Evolutionary conservation across 1,139 yeast species (phyloP).

Genomic region (Saccharomyces hybrid): DNA sequence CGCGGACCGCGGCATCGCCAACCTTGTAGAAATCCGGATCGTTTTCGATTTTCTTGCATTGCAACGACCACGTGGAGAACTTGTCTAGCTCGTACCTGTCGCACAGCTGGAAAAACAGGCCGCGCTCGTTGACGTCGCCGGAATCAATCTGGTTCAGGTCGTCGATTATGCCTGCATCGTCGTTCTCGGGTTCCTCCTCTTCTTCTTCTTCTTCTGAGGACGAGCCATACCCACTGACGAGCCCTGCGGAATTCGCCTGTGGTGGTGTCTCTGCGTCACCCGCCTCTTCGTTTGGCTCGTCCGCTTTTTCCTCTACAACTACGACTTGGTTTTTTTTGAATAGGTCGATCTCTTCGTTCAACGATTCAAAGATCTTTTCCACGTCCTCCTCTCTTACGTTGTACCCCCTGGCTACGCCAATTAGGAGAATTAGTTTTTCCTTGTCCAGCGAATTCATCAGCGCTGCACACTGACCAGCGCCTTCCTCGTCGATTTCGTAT

Average conservation of each 20-base stretch:
- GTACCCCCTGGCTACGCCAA: conserved; percentile 44
- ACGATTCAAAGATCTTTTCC: conserved; percentile 21
- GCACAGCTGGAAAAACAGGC: conserved; percentile 14
- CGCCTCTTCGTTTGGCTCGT: conserved; percentile 1
- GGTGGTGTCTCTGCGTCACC: neutral
- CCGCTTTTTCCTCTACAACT: conserved; percentile 1
- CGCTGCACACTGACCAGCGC: conserved; percentile 30
- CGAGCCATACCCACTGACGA: neutral
- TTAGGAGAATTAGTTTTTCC: conserved; percentile 33
- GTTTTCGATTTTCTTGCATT: conserved; percentile 16
- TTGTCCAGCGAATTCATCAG: conserved; percentile 32
- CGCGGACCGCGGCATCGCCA: conserved; percentile 16
- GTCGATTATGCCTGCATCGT: conserved; percentile 1
- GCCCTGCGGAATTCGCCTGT: neutral
- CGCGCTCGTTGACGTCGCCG: neutral
- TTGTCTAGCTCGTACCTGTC: conserved; percentile 19
- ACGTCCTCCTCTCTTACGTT: conserved; percentile 3
- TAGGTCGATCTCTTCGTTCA: conserved; percentile 14
- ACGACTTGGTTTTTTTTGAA: conserved; percentile 4
- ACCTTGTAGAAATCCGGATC: conserved; percentile 20
- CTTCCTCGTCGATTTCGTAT: neutral
- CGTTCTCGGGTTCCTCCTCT: conserved; percentile 2
- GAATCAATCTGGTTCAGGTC: neutral
- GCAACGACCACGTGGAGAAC: conserved; percentile 25
- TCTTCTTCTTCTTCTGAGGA: conserved; percentile 5